Evolutionary conservation across 371 early-diverging fungal genomes (phyloP).

Genomic region (Rhizopus microsporus): DNA sequence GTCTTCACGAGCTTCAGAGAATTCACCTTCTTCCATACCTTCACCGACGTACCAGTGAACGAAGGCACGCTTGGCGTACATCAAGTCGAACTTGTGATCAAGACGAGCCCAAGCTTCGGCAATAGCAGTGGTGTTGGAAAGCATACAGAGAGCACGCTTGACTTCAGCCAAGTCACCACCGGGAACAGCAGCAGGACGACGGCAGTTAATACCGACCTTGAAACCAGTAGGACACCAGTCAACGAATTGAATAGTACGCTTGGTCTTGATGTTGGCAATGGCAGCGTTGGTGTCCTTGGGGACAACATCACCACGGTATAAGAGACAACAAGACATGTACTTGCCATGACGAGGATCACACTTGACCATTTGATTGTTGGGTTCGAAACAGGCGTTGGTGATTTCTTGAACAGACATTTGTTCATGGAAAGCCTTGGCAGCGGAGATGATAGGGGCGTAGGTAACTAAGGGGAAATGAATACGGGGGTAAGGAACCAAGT

Average conservation of each 20-base stretch:
- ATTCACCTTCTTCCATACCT: conserved; percentile 92
- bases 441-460: conserved; percentile 91
- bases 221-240: conserved; percentile 98
- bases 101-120: conserved; percentile 94
- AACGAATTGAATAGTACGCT: conserved; percentile 92
- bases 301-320: conserved; percentile 93
- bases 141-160: conserved; percentile 91
- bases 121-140: conserved; percentile 95
- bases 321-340: conserved; percentile 94
- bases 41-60: conserved; percentile 98
- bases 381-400: conserved; percentile 92
- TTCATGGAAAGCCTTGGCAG: conserved; percentile 91
- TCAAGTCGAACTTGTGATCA: conserved; percentile 92
- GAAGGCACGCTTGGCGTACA: conserved; percentile 97
- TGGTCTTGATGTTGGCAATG: conserved; percentile 86
- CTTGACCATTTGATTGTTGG: conserved; percentile 95
- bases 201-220: conserved; percentile 95
- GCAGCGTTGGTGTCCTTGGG: conserved; percentile 87
- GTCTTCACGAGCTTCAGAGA: conserved; percentile 99
- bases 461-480: conserved; percentile 95
- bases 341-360: conserved; percentile 93
- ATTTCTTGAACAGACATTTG: conserved; percentile 87
- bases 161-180: conserved; percentile 89
- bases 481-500: conserved; percentile 96
- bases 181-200: conserved; percentile 84